These are phyloP conservation scores for Metschnikowia dekortorum DNA, from an alignment of 805 yeast genomes.

Conservation along the genomic window DNA sequence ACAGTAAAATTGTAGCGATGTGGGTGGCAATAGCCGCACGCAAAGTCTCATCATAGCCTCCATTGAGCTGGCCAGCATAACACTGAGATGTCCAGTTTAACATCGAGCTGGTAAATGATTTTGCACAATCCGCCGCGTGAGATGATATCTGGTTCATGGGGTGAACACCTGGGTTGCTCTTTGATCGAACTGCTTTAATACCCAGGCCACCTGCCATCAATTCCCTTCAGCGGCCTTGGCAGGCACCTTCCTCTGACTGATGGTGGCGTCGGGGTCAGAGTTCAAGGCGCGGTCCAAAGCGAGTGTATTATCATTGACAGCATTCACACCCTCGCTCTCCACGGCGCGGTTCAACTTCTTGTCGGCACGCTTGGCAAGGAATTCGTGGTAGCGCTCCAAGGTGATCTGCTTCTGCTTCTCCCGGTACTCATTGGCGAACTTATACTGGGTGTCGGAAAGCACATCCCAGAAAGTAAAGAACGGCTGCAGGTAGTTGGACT, in stretches of 20 bases:
- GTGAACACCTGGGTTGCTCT: too few relatives aligned
- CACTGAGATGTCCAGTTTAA: too few relatives aligned
- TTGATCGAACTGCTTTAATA: too few relatives aligned
- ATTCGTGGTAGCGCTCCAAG: constrained; percentile 59
- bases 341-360: constrained; percentile 6
- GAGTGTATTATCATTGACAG: neutral
- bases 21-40: too few relatives aligned
- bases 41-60: too few relatives aligned
- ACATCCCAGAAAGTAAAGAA: constrained; percentile 94
- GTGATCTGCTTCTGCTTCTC: constrained; percentile 64
- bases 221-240: neutral
- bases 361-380: constrained; percentile 27
- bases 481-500: constrained; percentile 91
- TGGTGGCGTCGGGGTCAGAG: neutral
- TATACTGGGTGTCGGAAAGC: constrained; percentile 65
- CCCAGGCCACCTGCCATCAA: too few relatives aligned
- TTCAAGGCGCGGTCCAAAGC: neutral
- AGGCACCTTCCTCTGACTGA: neutral
- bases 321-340: neutral
- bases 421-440: constrained; percentile 56
- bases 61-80: too few relatives aligned
- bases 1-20: too few relatives aligned
- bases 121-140: too few relatives aligned
- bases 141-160: too few relatives aligned
- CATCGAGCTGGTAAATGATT: too few relatives aligned